Conservation (phyloP, 768 basidiomycete genomes). For the Auricularia sp. region DNA sequence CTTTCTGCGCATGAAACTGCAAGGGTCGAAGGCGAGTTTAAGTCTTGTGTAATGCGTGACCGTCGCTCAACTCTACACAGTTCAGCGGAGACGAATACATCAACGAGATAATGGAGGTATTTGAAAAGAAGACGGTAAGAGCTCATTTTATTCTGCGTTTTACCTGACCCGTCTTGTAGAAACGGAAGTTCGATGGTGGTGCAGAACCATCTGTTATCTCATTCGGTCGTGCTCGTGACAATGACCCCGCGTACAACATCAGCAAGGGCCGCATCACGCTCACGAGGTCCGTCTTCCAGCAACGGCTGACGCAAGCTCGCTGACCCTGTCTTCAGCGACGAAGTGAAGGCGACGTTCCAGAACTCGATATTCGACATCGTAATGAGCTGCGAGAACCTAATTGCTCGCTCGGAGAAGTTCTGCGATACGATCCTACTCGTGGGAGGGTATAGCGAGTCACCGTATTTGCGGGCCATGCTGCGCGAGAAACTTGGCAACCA, state of each 20-base stretch:
- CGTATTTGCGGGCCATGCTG: background rate
- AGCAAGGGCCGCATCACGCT: conserved; percentile 3
- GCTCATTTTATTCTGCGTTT: background rate
- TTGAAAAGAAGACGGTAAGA: conserved; percentile 5
- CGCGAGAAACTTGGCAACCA: background rate
- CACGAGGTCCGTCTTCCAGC: background rate
- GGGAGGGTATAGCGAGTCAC: background rate
- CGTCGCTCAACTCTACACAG: background rate
- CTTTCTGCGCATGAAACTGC: background rate
- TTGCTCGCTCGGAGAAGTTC: background rate
- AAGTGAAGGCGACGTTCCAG: background rate
- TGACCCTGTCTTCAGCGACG: background rate
- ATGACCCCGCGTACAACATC: conserved; percentile 5
- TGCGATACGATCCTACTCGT: background rate
- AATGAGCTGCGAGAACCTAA: background rate
- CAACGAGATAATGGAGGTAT: conserved; percentile 1
- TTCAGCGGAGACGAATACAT: conserved; percentile 5
- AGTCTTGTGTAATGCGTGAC: background rate
- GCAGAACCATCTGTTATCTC: conserved; percentile 2
- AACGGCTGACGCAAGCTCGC: background rate
- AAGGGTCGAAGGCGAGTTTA: background rate
- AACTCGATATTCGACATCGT: background rate
- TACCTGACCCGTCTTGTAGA: background rate
- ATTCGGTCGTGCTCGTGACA: conserved; percentile 7
- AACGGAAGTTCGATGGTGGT: conserved; percentile 6